Conservation (phyloP, 805 yeast species). For the Huiozyma sinensis region DNA sequence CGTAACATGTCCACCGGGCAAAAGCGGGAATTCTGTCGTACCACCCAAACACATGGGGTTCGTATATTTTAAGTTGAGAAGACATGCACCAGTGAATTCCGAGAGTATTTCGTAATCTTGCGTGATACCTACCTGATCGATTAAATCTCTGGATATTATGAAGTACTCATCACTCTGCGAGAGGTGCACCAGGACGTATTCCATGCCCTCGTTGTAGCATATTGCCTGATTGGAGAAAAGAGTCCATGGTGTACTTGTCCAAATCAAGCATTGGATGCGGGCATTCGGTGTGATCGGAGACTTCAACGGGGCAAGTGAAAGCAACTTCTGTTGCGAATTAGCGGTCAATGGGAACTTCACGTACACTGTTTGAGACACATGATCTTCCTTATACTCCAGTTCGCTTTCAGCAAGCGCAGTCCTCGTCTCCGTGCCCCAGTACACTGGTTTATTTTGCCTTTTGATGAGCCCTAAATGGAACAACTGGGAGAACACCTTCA, state of each 20-base stretch:
- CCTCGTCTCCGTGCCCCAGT: conserved; percentile 90
- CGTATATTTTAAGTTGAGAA: conserved; percentile 36
- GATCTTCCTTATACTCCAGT: conserved; percentile 70
- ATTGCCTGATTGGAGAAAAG: conserved; percentile 79
- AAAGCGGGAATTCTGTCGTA: conserved; percentile 38
- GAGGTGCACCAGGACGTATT: conserved; percentile 42
- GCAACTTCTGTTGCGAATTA: conserved; percentile 8
- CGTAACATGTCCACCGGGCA: conserved; percentile 77
- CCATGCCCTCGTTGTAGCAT: conserved; percentile 48
- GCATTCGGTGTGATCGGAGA: background rate
- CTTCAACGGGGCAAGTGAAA: background rate
- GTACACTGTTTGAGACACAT: conserved; percentile 56
- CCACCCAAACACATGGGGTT: conserved; percentile 40
- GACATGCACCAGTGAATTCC: conserved; percentile 32
- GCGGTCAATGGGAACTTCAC: conserved; percentile 51
- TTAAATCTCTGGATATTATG: conserved; percentile 47
- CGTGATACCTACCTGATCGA: conserved; percentile 25
- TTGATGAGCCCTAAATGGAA: conserved; percentile 57
- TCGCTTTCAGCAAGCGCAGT: conserved; percentile 97
- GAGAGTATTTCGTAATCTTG: conserved; percentile 14
- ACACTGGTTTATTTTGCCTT: conserved; percentile 88
- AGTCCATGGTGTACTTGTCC: conserved; percentile 99
- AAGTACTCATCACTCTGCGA: conserved; percentile 32
- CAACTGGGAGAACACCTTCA: conserved; percentile 56
- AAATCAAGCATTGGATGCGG: conserved; percentile 42